Evolutionary conservation across 106 monocot species (phyloP).

Genomic region (Phalaenopsis equestris): DNA sequence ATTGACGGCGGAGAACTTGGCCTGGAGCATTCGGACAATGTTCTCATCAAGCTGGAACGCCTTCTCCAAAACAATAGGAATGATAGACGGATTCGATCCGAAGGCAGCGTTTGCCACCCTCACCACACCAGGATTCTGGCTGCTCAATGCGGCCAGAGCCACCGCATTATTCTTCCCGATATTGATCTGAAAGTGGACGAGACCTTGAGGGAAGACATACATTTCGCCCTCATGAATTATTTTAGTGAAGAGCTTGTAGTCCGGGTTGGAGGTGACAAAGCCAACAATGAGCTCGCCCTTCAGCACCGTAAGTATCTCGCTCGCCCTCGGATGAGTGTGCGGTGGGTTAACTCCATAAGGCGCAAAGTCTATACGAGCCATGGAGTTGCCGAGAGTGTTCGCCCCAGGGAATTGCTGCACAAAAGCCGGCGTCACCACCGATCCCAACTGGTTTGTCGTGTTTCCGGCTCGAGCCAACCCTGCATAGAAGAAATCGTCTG

Average conservation of each 20-base stretch:
- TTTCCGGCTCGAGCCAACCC: not conserved
- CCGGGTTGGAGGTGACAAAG: not conserved
- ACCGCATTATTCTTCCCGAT: constrained; percentile 4
- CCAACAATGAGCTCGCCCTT: not conserved
- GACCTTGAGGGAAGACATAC: not conserved
- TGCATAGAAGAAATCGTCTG: not conserved
- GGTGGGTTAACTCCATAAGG: not conserved
- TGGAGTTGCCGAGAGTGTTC: not conserved
- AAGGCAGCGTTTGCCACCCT: constrained; percentile 15
- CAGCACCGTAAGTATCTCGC: not conserved
- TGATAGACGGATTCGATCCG: constrained; percentile 23
- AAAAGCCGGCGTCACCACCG: not conserved
- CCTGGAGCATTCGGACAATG: constrained; percentile 11
- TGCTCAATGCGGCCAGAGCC: constrained; percentile 17
- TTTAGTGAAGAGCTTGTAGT: not conserved
- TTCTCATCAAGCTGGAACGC: constrained; percentile 22
- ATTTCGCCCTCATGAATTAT: not conserved
- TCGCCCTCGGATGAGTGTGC: not conserved
- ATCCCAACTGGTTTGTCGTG: not conserved
- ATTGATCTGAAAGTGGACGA: constrained; percentile 1
- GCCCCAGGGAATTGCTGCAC: not conserved
- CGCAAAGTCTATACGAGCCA: not conserved
- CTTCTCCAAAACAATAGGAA: constrained; percentile 19
- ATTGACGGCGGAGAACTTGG: constrained; percentile 3
- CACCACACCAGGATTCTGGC: constrained; percentile 32